These are phyloP conservation scores for Lithospermum erythrorhizon DNA, from an alignment of 257 asterid species.

Conservation along the genomic window DNA sequence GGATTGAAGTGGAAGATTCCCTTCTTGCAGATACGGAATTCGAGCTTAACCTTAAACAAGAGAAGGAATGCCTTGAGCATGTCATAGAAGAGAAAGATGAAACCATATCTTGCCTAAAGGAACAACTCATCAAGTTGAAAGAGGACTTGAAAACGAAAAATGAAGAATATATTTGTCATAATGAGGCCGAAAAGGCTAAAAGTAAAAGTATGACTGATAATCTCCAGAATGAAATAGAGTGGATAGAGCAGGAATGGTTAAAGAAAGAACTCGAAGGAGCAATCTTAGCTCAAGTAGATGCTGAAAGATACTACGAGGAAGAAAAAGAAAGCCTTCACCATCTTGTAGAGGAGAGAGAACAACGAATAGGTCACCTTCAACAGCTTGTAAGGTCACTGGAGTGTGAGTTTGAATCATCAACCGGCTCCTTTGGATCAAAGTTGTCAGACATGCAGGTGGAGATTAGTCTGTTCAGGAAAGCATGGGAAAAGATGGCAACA, in stretches of 20 bases:
- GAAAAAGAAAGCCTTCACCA: constrained; percentile 45
- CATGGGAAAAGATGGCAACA: constrained; percentile 50
- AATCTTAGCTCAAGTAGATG: constrained; percentile 23
- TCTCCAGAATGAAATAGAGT: constrained; percentile 16
- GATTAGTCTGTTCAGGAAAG: constrained; percentile 28
- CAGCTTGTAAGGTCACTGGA: constrained; percentile 67
- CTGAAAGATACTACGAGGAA: constrained; percentile 17
- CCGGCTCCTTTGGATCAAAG: constrained; percentile 40
- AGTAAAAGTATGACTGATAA: constrained; percentile 7
- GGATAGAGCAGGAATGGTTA: constrained; percentile 22
- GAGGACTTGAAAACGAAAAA: constrained; percentile 13
- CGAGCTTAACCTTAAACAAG: constrained; percentile 55
- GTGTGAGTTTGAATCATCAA: constrained; percentile 57
- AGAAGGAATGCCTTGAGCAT: constrained; percentile 34
- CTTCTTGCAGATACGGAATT: constrained; percentile 57
- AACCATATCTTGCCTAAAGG: constrained; percentile 36
- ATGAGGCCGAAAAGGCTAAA: neutral
- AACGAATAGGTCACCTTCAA: constrained; percentile 61
- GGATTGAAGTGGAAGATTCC: constrained; percentile 73
- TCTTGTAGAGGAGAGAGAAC: constrained; percentile 60
- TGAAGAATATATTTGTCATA: neutral
- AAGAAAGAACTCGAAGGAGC: constrained; percentile 28
- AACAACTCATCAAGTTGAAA: constrained; percentile 29
- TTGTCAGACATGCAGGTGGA: constrained; percentile 55
- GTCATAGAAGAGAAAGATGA: constrained; percentile 45